A percentile compares a stretch with the other conserved stretches of the same genome.
Conservation (phyloP, 2,329 filamentous ascomycete species). For the Eutypella sp. region DNA sequence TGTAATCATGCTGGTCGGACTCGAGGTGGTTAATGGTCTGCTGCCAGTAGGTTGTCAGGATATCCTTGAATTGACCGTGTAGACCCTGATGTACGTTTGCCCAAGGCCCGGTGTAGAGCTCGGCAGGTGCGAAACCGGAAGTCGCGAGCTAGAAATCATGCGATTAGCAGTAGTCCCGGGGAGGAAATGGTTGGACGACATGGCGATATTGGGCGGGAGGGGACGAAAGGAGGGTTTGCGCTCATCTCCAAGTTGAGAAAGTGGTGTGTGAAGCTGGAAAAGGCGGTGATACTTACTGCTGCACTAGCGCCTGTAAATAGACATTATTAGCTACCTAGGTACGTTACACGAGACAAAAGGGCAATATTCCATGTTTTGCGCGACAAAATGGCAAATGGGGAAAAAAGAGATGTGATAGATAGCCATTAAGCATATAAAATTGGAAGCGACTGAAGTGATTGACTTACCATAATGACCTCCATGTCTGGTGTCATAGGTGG, state of each 20-base stretch:
- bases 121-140: constrained; percentile 83
- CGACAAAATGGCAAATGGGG: constrained; percentile 7
- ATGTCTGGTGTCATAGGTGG: constrained; percentile 65
- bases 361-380: constrained; percentile 12
- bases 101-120: constrained; percentile 92
- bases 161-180: constrained; percentile 16
- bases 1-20: constrained; percentile 95
- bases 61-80: constrained; percentile 88
- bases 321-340: constrained; percentile 28
- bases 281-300: constrained; percentile 31
- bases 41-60: constrained; percentile 98
- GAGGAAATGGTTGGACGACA: constrained; percentile 3
- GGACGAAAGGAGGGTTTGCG: constrained; percentile 3
- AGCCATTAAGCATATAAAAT: constrained; percentile 13
- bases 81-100: constrained; percentile 97
- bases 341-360: constrained; percentile 25
- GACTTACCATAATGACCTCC: constrained; percentile 73
- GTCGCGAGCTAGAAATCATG: constrained; percentile 62
- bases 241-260: constrained; percentile 4
- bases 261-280: constrained; percentile 12
- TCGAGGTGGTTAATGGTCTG: constrained; percentile 96
- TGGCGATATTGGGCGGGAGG: too few species aligned
- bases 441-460: constrained; percentile 1
- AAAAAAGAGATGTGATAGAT: too few species aligned
- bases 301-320: constrained; percentile 42